phyloP scores from a whole-genome alignment of 306 rosid genomes.

The Gynostemma pentaphyllum region DNA sequence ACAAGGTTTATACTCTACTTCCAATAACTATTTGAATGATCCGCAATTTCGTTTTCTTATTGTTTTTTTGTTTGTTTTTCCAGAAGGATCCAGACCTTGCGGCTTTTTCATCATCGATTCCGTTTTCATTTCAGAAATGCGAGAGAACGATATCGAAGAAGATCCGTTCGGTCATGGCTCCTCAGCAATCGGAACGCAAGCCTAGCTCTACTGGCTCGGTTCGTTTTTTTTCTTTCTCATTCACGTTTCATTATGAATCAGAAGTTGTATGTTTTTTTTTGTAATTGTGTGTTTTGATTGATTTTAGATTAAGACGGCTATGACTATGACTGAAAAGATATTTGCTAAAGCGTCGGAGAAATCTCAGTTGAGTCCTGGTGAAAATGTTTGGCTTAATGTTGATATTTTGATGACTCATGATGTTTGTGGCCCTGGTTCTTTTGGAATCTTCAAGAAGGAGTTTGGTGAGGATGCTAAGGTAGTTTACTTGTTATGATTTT shows the following conservation, averaged over 20 bases:
- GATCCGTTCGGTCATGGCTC: slow-evolving; percentile 55
- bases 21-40: too few relatives aligned
- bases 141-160: slow-evolving; percentile 27
- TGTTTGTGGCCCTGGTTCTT: slow-evolving; percentile 90
- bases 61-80: neutral
- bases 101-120: slow-evolving; percentile 27
- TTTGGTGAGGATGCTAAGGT: slow-evolving; percentile 89
- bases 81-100: slow-evolving; percentile 41
- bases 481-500: neutral
- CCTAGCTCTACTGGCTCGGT: slow-evolving; percentile 78
- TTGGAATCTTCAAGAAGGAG: slow-evolving; percentile 88
- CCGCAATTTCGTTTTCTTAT: neutral
- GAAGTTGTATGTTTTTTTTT: neutral
- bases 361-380: slow-evolving; percentile 61
- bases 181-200: slow-evolving; percentile 63
- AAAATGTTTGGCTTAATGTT: slow-evolving; percentile 75
- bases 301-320: slow-evolving; percentile 65
- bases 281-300: neutral
- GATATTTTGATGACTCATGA: slow-evolving; percentile 94
- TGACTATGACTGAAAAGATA: slow-evolving; percentile 96
- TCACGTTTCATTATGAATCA: neutral
- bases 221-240: slow-evolving; percentile 12
- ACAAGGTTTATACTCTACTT: too few relatives aligned
- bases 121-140: slow-evolving; percentile 31
- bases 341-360: slow-evolving; percentile 73